Percentiles rank a stretch among this genome's conserved stretches.
These are phyloP conservation scores for Paramecium tetraurelia DNA, from an alignment of 73 alveolate genomes.

Conservation along the genomic window DNA sequence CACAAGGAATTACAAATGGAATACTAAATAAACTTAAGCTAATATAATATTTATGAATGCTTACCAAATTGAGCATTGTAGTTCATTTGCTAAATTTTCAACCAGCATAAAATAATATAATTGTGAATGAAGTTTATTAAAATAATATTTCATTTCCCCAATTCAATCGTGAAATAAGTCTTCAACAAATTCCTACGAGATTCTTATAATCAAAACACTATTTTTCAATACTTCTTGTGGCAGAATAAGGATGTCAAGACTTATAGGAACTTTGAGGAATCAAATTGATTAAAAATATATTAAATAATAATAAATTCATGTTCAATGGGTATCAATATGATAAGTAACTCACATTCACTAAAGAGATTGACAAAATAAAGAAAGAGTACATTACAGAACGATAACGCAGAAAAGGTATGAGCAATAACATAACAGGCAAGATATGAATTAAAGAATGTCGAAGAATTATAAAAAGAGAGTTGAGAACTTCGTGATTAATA, in stretches of 20 bases:
- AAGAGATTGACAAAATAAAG: conserved; percentile 13
- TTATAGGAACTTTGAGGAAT: background rate
- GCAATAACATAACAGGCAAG: background rate
- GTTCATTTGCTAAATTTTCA: conserved; percentile 22
- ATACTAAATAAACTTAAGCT: background rate
- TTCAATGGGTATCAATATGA: conserved; percentile 33
- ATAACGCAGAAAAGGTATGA: conserved; percentile 10
- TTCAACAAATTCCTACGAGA: background rate
- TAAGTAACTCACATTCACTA: background rate
- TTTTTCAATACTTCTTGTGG: too few species aligned
- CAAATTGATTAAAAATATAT: background rate
- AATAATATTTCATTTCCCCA: background rate
- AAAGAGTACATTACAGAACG: background rate
- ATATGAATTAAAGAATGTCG: conserved; percentile 1
- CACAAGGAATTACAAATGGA: background rate
- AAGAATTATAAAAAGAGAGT: conserved; percentile 58
- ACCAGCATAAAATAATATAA: background rate
- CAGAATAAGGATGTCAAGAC: background rate
- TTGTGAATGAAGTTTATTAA: background rate
- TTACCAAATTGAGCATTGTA: conserved; percentile 35
- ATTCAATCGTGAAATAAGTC: background rate
- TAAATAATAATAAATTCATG: background rate
- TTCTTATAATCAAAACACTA: background rate
- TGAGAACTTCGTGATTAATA: conserved; percentile 50
- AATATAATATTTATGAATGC: background rate